Evolutionary conservation across 495 filamentous ascomycete species (phyloP).

Genomic region (Daldinia concentrica): DNA sequence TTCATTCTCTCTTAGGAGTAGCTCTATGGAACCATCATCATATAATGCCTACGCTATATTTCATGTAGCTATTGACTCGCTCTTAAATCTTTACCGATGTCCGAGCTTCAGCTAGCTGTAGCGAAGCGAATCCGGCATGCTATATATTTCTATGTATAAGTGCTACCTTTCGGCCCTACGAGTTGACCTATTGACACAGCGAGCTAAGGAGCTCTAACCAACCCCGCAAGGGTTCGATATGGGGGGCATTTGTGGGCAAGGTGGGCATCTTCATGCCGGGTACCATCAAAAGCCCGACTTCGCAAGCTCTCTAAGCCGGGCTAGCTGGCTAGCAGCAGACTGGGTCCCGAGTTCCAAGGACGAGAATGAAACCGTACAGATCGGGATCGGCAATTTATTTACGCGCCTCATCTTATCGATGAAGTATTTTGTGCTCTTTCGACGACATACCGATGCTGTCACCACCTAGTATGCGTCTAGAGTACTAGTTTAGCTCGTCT

Average conservation of each 20-base stretch:
- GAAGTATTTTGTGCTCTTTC: not conserved
- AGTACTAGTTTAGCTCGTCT: not conserved
- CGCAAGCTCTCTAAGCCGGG: constrained; percentile 4
- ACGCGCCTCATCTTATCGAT: not conserved
- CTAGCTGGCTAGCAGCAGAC: not conserved
- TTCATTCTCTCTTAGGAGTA: not conserved
- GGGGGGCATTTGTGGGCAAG: constrained; percentile 1
- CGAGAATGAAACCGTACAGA: not conserved
- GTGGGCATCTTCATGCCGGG: constrained; percentile 3
- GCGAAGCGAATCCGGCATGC: not conserved
- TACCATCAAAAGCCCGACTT: constrained; percentile 11
- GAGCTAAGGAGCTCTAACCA: not conserved
- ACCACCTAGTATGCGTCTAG: not conserved
- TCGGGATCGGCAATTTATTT: not conserved
- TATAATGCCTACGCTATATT: not conserved
- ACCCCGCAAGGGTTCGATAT: constrained; percentile 5
- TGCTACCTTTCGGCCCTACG: not conserved
- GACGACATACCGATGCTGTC: not conserved
- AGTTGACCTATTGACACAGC: not conserved
- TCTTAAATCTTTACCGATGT: constrained; percentile 17
- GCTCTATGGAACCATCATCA: constrained; percentile 2
- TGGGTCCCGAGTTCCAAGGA: not conserved
- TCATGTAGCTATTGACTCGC: constrained; percentile 7
- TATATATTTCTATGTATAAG: not conserved
- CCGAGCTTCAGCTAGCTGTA: constrained; percentile 19